Evolutionary conservation across 768 basidiomycete genomes (phyloP).

Genomic region (Termitomyces eurrhizus): DNA sequence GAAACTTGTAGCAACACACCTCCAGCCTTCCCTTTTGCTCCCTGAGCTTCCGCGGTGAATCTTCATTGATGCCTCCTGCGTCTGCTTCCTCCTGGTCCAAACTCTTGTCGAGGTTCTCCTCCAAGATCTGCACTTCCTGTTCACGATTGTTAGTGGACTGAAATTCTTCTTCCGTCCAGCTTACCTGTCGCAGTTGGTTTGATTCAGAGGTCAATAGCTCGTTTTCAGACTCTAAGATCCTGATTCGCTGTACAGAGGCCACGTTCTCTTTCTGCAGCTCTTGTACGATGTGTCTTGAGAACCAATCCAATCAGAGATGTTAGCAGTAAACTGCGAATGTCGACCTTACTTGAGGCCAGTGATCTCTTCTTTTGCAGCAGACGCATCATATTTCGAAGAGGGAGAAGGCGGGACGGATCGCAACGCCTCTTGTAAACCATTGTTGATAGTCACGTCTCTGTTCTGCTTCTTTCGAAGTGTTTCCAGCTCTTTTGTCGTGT

Average conservation of each 20-base stretch:
- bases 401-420: slow-evolving; percentile 22
- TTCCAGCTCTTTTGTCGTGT: slow-evolving; percentile 51
- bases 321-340: background rate
- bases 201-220: slow-evolving; percentile 60
- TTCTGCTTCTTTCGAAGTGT: slow-evolving; percentile 52
- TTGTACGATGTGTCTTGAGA: slow-evolving; percentile 74
- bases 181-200: slow-evolving; percentile 71
- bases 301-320: background rate
- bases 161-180: background rate
- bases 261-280: slow-evolving; percentile 83
- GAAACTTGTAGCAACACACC: slow-evolving; percentile 26
- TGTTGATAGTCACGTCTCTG: slow-evolving; percentile 50
- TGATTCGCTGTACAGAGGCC: slow-evolving; percentile 55
- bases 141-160: slow-evolving; percentile 2
- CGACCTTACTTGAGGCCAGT: slow-evolving; percentile 71
- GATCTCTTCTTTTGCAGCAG: slow-evolving; percentile 59
- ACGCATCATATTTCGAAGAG: slow-evolving; percentile 50
- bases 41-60: slow-evolving; percentile 38
- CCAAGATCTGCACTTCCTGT: slow-evolving; percentile 73
- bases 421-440: slow-evolving; percentile 27
- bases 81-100: slow-evolving; percentile 45
- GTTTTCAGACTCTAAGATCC: slow-evolving; percentile 77
- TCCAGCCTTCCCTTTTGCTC: slow-evolving; percentile 54
- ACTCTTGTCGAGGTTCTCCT: slow-evolving; percentile 67
- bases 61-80: slow-evolving; percentile 26